Evolutionary conservation across 768 basidiomycete species (phyloP), one percentile per base, ranked within the genome.

Genomic region (Piloderma croceum): DNA sequence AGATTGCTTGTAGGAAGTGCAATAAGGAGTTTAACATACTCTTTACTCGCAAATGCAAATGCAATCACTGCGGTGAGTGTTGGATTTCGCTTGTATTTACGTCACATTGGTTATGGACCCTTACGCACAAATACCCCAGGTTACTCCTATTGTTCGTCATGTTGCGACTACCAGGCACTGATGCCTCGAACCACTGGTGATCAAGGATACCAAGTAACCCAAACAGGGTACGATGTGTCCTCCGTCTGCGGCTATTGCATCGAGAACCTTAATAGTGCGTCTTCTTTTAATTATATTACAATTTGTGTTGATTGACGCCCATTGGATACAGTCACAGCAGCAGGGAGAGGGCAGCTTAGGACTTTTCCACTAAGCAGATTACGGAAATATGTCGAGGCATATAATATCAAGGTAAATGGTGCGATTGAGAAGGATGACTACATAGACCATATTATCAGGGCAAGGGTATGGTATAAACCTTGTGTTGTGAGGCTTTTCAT

Each of bases 351-450:
- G 6, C 69, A 78, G 32, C 66, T 90, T 3, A 77, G 74, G 50
- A 50, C 57, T 5, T 56, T 81, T 48, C 69, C 81, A 0, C 57
- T 88, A 31, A 59, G 72, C 33, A 83, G 74, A 50, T 65, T 90
- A 36, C 79, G 76, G 65, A 78, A 73, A 36, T 89, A 89, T 52
- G 70, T 80, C 19, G 71, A 67, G 38, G 81, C 79, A 5, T 90
- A 90, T 48, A 74, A 77, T 41, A 83, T 90, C 48, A 62, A 67
- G 39, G 69, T 74, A 13, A 73, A 69, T 41, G 71, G 74, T 35
- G 75, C 79, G 2, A 67, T 87, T 12, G 87, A 90, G 58, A 89
- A 89, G 60, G 80, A 84, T 38, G 86, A 89, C 54, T 62, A 89
- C 33, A 76, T 89, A 27, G 81, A 86, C 37, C 74, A 68, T 29